phyloP scores from a whole-genome alignment of 169 alveolate genomes.

The Eimeria acervulina region DNA sequence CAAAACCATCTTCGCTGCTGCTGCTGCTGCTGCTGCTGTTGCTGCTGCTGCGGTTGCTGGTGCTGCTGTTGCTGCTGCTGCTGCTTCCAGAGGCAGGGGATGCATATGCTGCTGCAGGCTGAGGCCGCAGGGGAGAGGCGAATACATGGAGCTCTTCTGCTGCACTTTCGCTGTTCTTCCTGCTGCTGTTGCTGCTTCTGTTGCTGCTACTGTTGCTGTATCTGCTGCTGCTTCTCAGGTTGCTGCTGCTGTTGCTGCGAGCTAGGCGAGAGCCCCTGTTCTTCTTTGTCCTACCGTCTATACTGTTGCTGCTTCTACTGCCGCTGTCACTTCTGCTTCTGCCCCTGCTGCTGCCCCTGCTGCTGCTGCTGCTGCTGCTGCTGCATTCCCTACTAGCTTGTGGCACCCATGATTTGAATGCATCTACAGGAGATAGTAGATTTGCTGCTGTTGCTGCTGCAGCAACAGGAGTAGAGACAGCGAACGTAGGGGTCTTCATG shows the following conservation, averaged over 20 bases:
- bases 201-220: conserved; percentile 1
- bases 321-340: background rate
- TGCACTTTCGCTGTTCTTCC: background rate
- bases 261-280: too few relatives aligned
- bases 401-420: too few relatives aligned
- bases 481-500: too few relatives aligned
- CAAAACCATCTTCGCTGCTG: too few relatives aligned
- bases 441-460: too few relatives aligned
- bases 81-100: too few relatives aligned
- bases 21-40: conserved; percentile 2
- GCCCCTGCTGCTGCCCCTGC: background rate
- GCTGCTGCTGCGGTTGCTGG: conserved; percentile 28
- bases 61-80: background rate
- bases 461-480: too few relatives aligned
- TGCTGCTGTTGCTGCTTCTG: conserved; percentile 5
- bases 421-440: too few relatives aligned
- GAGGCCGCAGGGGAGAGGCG: background rate
- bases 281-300: background rate
- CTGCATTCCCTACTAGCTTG: background rate
- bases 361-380: conserved; percentile 12
- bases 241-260: background rate
- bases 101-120: background rate
- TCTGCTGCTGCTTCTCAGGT: too few relatives aligned
- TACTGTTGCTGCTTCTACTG: conserved; percentile 1
- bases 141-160: background rate